Conservation (phyloP, 2,329 filamentous ascomycete genomes). For the Alternaria dauci region DNA sequence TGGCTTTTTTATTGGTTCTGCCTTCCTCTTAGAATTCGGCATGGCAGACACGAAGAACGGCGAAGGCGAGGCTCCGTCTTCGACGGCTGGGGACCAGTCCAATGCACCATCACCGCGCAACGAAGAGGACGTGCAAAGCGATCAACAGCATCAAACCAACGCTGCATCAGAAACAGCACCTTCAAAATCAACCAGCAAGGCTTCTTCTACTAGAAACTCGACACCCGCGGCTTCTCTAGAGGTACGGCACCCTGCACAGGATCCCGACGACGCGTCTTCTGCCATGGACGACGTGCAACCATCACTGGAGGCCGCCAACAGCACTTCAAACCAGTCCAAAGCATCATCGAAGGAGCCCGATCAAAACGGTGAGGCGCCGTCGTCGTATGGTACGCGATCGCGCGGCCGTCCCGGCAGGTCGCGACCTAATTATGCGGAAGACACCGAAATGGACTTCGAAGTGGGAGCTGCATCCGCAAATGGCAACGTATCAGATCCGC, state of each 20-base stretch:
- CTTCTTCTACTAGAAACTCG: slow-evolving; percentile 47
- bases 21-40: slow-evolving; percentile 34
- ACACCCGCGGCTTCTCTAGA: slow-evolving; percentile 43
- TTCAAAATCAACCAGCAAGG: slow-evolving; percentile 45
- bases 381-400: slow-evolving; percentile 85
- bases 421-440: slow-evolving; percentile 95
- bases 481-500: slow-evolving; percentile 57
- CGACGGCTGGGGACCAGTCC: slow-evolving; percentile 42
- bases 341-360: slow-evolving; percentile 45
- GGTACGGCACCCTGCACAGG: slow-evolving; percentile 33
- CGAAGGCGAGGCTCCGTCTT: slow-evolving; percentile 46
- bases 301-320: slow-evolving; percentile 39
- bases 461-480: slow-evolving; percentile 67
- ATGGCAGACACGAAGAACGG: slow-evolving; percentile 50
- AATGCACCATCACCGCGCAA: slow-evolving; percentile 39
- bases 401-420: slow-evolving; percentile 83
- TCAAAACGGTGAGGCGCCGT: slow-evolving; percentile 61
- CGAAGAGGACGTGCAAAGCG: slow-evolving; percentile 41
- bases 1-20: slow-evolving; percentile 27
- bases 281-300: slow-evolving; percentile 39
- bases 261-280: slow-evolving; percentile 38
- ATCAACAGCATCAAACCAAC: slow-evolving; percentile 26
- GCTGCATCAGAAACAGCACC: slow-evolving; percentile 39
- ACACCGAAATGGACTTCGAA: slow-evolving; percentile 90
- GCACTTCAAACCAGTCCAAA: slow-evolving; percentile 41